Conservation (phyloP, 805 yeast genomes). For the Suhomyces sp. region DNA sequence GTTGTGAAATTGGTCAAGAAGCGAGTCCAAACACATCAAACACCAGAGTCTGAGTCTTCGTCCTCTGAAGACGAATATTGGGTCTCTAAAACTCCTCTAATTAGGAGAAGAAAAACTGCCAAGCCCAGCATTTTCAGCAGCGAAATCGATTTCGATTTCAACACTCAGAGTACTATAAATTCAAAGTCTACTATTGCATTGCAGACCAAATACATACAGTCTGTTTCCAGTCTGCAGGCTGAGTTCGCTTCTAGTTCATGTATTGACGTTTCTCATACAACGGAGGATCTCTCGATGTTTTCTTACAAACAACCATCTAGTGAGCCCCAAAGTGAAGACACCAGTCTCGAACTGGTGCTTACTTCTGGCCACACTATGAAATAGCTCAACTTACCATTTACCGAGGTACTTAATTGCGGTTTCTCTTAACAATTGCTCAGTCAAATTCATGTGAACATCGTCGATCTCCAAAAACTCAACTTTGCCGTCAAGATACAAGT, state of each 20-base stretch:
- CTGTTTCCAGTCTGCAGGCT: background rate
- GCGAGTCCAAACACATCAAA: background rate
- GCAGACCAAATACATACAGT: background rate
- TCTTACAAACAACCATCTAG: background rate
- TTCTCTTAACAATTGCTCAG: slow-evolving; percentile 45
- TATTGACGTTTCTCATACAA: background rate
- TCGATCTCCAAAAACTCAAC: slow-evolving; percentile 51
- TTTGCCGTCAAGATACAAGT: slow-evolving; percentile 40
- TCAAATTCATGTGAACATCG: slow-evolving; percentile 65
- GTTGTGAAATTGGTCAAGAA: background rate
- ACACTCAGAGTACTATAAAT: background rate
- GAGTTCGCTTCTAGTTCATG: background rate
- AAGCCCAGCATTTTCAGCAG: background rate
- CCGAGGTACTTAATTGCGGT: slow-evolving; percentile 47
- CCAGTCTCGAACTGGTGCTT: background rate
- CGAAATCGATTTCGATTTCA: background rate
- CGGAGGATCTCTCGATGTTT: background rate
- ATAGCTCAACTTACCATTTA: background rate
- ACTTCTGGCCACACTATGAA: background rate
- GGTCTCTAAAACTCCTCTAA: background rate
- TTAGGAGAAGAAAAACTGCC: background rate
- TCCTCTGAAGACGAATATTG: background rate
- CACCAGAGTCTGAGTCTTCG: background rate
- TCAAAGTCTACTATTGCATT: background rate
- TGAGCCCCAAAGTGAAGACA: background rate